Base-by-base conservation (phyloP, 2,329 filamentous ascomycete genomes). In the Pezicula neosporulosa region DNA sequence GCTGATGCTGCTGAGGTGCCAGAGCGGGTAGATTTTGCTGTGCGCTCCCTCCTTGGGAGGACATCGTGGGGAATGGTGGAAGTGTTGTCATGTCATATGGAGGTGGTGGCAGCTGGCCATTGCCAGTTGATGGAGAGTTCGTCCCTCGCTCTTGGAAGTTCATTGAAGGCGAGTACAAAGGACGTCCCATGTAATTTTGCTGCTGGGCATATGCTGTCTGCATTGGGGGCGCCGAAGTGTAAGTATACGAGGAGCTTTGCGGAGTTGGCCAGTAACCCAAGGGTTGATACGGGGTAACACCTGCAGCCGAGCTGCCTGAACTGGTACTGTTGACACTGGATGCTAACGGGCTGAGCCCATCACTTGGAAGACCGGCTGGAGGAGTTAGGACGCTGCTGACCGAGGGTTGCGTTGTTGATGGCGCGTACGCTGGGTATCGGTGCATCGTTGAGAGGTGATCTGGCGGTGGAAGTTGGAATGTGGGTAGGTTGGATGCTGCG, bases 401-500 rank as follows among this genome's bases (percentile, higher is more conserved):
- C 57, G 68, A 61, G 55, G 63, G 67, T 49, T 65, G 65, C 59
- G 69, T 68, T 46, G 67, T 69, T 51, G 54, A 73, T 68, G 53
- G 75, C 71, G 49, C 77, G 73, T 60, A 82, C 69, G 64, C 80
- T 81, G 61, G 80, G 78, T 60, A 82, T 78, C 70, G 68, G 67
- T 70, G 61, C 68, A 69, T 69, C 71, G 67, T 68, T 63, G 68
- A 70, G 63, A 80, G 56, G 72, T 60, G 60, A 47, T 80, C 77
- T 59, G 83, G 83, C 49, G 85, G 82, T 57, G 83, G 82, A 47
- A 90, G 79, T 64, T 87, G 83, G 65, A 89, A 89, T 59, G 72
- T 79, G 52, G 86, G 86, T 56, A 91, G 77, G 61, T 80, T 80
- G 52, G 81, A 82, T 56, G 86, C 83, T 64, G 86, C 86, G 64